Percentiles rank a stretch among this genome's conserved stretches.
Conservation (phyloP, 768 basidiomycete species). For the Phaffia tasmanica region DNA sequence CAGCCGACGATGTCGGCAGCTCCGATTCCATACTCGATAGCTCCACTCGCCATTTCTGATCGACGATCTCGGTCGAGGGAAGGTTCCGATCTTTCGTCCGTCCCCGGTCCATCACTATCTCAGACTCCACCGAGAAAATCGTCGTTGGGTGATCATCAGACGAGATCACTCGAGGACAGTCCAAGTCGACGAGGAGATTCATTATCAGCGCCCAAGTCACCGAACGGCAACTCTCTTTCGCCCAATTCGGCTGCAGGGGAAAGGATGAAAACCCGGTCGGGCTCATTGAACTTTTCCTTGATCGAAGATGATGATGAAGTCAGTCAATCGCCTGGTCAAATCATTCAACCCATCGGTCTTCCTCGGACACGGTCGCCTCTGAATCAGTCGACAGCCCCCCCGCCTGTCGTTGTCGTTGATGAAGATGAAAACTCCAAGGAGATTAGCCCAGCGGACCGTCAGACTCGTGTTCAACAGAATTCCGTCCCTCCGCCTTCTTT, state of each 20-base stretch:
- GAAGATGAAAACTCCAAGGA: background rate
- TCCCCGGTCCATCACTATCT: too few species aligned
- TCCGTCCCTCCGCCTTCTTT: background rate
- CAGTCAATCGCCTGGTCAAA: too few species aligned
- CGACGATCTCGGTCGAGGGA: constrained; percentile 11
- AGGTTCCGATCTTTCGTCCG: background rate
- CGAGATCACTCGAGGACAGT: too few species aligned
- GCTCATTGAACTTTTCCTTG: too few species aligned
- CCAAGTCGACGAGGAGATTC: too few species aligned
- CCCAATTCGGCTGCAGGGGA: background rate
- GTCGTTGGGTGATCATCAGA: constrained; percentile 11
- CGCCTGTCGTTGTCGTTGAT: constrained; percentile 14
- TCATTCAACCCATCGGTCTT: background rate
- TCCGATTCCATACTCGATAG: constrained; percentile 18
- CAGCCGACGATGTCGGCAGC: constrained; percentile 28
- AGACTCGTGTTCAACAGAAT: too few species aligned
- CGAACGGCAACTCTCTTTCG: background rate
- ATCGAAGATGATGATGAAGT: too few species aligned
- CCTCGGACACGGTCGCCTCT: background rate
- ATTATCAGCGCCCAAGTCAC: too few species aligned
- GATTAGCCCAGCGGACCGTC: background rate
- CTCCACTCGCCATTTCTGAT: constrained; percentile 14
- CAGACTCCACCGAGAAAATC: too few species aligned
- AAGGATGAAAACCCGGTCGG: too few species aligned
- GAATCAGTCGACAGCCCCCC: background rate